Base-by-base conservation (phyloP, 2,329 filamentous ascomycete genomes). In the Ilyonectria destructans region DNA sequence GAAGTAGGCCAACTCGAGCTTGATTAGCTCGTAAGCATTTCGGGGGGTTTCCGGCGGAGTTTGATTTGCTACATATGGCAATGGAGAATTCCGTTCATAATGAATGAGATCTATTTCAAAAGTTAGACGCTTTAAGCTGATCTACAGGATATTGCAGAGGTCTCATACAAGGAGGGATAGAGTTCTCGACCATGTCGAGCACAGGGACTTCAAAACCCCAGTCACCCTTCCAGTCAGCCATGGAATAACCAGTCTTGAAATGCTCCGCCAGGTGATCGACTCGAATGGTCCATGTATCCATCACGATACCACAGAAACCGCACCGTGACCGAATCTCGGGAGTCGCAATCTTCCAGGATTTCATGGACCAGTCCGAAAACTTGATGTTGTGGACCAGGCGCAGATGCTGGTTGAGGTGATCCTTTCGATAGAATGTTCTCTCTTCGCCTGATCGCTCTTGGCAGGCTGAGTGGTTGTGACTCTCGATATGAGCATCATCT, bases 211-310 rank as follows among this genome's bases (percentile, higher is more conserved):
- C 89, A 69, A 92, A 91, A 84, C 90, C 90, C 89, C 89, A 91
- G 79, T 90, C 89, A 82, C 90, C 90, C 84, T 90, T 90, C 90
- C 90, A 92, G 79, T 91, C 88, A 69, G 87, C 88, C 89, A 92
- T 92, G 74, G 87, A 89, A 70, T 86, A 87, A 81, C 90, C 89
- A 29, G 85, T 87, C 80, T 90, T 91, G 83, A 91, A 92, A 79
- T 91, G 90, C 70, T 91, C 88, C n/a, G 90, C 89, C 45, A 91
- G 80, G 75, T 92, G 90, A 73, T 91, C 89, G 17, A 88, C 83
- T 75, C 90, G 84, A 62, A 86, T 83, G 10, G 84, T 85, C 90
- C 90, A 92, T 51, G 86, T 89, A 72, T 89, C 87, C 82, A 91
- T 86, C 15, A 89, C 82, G 63, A 88, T 85, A 57, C 87, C 87